phyloP scores from a whole-genome alignment of 164 flowering plant species.

The Tetracentron sinense region DNA sequence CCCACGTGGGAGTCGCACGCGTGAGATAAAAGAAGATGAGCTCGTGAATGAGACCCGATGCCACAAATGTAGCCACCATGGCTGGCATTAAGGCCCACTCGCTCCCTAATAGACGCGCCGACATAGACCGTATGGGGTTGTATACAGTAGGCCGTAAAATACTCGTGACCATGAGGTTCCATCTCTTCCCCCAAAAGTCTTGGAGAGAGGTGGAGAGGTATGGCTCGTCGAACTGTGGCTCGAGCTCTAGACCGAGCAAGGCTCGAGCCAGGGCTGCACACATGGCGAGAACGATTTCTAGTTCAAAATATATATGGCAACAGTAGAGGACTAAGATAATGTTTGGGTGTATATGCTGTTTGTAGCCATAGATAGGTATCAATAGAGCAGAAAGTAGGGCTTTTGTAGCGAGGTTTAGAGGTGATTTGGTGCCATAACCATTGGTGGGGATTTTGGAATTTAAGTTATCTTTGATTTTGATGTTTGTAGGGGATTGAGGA shows the following conservation, averaged over 20 bases:
- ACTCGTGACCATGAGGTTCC: too few relatives aligned
- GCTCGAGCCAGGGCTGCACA: background rate
- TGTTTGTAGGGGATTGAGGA: too few relatives aligned
- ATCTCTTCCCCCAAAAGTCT: constrained; percentile 17
- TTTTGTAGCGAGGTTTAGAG: background rate
- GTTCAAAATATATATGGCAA: background rate
- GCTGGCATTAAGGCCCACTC: constrained; percentile 23
- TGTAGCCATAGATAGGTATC: background rate
- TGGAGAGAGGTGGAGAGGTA: constrained; percentile 16
- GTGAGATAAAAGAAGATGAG: constrained; percentile 34
- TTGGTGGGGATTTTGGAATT: background rate
- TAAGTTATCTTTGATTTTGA: background rate
- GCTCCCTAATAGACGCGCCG: background rate
- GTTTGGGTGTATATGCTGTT: background rate
- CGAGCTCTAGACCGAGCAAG: constrained; percentile 1
- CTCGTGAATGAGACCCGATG: constrained; percentile 52
- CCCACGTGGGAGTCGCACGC: constrained; percentile 30
- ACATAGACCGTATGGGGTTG: background rate
- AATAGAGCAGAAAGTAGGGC: background rate
- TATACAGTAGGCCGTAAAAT: background rate
- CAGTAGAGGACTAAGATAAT: background rate
- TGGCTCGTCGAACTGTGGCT: constrained; percentile 12
- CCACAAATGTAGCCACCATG: constrained; percentile 33
- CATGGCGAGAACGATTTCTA: background rate
- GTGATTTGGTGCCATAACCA: background rate